Evolutionary conservation across 345 rosid genomes (phyloP).

Genomic region (Cardiospermum halicacabum): DNA sequence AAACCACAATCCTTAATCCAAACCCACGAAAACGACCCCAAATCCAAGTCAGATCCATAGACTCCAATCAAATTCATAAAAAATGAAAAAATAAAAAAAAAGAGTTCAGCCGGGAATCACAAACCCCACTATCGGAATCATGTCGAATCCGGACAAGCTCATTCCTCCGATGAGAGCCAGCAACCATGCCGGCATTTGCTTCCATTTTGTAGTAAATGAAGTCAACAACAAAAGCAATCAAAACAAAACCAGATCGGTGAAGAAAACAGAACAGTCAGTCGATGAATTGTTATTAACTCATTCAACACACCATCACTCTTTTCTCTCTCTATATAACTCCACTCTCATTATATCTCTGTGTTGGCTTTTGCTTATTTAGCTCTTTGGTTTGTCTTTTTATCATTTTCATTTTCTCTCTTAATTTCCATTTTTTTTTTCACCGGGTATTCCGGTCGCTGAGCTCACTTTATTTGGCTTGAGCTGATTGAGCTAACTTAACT

Average conservation of each 20-base stretch:
- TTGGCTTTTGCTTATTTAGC: too few relatives aligned
- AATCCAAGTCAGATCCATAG: conserved; percentile 19
- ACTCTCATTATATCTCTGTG: conserved; percentile 13
- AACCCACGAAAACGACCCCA: conserved; percentile 4
- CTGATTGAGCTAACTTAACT: background rate
- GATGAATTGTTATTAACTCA: conserved; percentile 30
- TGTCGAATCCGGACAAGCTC: conserved; percentile 97
- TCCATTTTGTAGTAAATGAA: conserved; percentile 61
- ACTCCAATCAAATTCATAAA: background rate
- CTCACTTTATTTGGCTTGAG: background rate
- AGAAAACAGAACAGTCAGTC: background rate
- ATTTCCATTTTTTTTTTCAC: conserved; percentile 21
- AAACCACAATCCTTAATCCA: background rate
- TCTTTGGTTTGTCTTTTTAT: conserved; percentile 32
- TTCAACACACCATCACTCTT: conserved; percentile 58
- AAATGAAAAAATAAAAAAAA: background rate
- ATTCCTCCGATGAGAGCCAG: conserved; percentile 97
- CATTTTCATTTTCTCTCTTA: conserved; percentile 6
- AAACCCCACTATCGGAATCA: conserved; percentile 94
- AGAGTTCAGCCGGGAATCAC: conserved; percentile 27
- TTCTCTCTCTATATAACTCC: conserved; percentile 11
- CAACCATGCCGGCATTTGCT: conserved; percentile 92
- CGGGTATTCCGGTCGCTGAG: conserved; percentile 28
- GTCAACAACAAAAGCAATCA: too few relatives aligned
- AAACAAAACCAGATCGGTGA: conserved; percentile 13